A percentile compares a stretch with the other conserved stretches of the same genome.
Conservation (phyloP, 768 basidiomycete species). For the Clathrus columnatus region DNA sequence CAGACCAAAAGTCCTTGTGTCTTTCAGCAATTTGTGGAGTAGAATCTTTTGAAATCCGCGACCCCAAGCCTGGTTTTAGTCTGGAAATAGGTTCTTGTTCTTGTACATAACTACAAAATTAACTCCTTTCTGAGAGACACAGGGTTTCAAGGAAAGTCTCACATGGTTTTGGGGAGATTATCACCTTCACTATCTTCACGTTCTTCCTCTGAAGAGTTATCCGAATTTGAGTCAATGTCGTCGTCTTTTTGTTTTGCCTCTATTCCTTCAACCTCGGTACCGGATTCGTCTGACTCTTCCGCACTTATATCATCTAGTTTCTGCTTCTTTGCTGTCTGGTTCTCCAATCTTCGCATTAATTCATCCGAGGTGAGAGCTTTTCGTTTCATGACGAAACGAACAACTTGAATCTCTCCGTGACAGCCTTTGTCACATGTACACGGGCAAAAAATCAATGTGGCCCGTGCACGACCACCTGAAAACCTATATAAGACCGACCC, state of each 20-base stretch:
- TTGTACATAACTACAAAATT: not conserved
- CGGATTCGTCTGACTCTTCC: too few relatives aligned
- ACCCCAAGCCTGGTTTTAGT: not conserved
- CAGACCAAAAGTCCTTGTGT: slow-evolving; percentile 38
- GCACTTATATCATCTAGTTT: slow-evolving; percentile 13
- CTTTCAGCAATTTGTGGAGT: slow-evolving; percentile 9
- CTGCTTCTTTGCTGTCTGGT: slow-evolving; percentile 29
- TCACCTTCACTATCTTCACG: slow-evolving; percentile 10
- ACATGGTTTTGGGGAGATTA: slow-evolving; percentile 2
- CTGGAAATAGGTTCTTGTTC: slow-evolving; percentile 13
- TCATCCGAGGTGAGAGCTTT: slow-evolving; percentile 35
- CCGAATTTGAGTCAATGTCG: slow-evolving; percentile 15
- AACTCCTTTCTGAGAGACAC: not conserved
- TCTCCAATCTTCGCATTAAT: slow-evolving; percentile 38
- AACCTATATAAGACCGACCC: too few relatives aligned
- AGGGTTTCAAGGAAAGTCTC: not conserved
- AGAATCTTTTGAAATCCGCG: slow-evolving; percentile 2
- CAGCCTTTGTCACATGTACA: too few relatives aligned
- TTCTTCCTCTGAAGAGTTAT: slow-evolving; percentile 8
- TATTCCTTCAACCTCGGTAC: too few relatives aligned
- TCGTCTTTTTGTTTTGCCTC: slow-evolving; percentile 16
- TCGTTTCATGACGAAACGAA: slow-evolving; percentile 25
- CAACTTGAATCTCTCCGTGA: too few relatives aligned
- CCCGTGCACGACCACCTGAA: too few relatives aligned
- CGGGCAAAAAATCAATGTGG: too few relatives aligned